phyloP scores from a whole-genome alignment of 345 rosid species.

The Dimocarpus longan region DNA sequence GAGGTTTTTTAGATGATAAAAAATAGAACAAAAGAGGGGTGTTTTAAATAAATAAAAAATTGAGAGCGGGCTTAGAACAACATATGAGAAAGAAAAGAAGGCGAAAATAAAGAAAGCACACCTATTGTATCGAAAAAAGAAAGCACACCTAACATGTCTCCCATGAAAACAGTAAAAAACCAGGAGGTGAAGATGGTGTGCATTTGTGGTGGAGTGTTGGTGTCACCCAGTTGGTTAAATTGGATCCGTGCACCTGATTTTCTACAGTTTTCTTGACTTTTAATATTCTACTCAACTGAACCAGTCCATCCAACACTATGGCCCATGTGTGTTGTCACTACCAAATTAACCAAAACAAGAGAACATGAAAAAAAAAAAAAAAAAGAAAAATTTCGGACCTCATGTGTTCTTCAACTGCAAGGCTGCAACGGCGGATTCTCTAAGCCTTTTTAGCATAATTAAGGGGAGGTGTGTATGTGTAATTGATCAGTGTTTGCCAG shows the following conservation, averaged over 20 bases:
- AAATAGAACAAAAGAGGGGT: not conserved
- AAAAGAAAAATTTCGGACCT: not conserved
- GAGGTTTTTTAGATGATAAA: not conserved
- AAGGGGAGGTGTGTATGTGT: not conserved
- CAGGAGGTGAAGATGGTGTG: conserved; percentile 17
- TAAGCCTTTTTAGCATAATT: not conserved
- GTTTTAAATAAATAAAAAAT: conserved; percentile 22
- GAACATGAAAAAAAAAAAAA: no score
- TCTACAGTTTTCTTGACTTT: conserved; percentile 29
- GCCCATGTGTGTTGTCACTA: conserved; percentile 29
- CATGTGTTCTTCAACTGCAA: not conserved
- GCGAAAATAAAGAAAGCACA: conserved; percentile 13
- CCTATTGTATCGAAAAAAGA: conserved; percentile 25
- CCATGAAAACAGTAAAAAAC: conserved; percentile 30
- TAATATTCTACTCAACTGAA: conserved; percentile 23
- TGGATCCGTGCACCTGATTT: conserved; percentile 28
- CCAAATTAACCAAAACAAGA: not conserved
- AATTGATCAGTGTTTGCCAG: not conserved
- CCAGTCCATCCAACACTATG: conserved; percentile 30
- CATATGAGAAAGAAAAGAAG: conserved; percentile 3
- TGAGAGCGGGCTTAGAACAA: not conserved
- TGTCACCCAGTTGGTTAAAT: conserved; percentile 27
- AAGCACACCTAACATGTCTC: conserved; percentile 26
- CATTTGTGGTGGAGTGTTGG: conserved; percentile 45
- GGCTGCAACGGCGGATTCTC: not conserved